These are phyloP conservation scores for Ottelia alismoides DNA, from an alignment of 106 monocot species.

Conservation along the genomic window DNA sequence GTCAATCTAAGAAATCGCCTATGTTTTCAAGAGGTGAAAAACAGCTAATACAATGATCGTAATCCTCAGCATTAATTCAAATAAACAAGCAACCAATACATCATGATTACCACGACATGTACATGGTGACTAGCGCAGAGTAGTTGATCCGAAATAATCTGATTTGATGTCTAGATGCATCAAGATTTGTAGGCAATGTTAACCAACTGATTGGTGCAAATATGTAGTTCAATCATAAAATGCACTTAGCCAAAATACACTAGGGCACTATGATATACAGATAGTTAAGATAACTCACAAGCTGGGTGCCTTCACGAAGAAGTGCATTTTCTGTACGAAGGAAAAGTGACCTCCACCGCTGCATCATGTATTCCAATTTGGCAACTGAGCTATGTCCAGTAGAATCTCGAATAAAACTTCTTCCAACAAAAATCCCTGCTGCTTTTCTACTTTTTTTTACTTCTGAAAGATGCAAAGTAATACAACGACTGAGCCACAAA, in stretches of 20 bases:
- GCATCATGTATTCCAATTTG: constrained; percentile 31
- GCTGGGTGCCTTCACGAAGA: constrained; percentile 24
- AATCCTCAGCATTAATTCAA: neutral
- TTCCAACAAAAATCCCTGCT: constrained; percentile 20
- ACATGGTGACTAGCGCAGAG: neutral
- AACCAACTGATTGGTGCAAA: too few relatives aligned
- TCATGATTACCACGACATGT: neutral
- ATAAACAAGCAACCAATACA: neutral
- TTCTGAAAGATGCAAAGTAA: too few relatives aligned
- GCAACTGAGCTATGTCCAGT: constrained; percentile 1
- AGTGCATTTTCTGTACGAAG: constrained; percentile 32
- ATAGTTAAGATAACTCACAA: constrained; percentile 51
- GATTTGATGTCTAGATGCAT: too few relatives aligned
- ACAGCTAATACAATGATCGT: neutral
- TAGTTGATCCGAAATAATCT: too few relatives aligned
- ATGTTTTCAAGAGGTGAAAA: neutral
- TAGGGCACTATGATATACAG: neutral
- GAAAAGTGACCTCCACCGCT: constrained; percentile 49
- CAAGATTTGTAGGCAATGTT: neutral
- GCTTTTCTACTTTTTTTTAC: too few relatives aligned
- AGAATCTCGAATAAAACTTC: constrained; percentile 12
- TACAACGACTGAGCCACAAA: too few relatives aligned
- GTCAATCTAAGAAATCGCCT: neutral
- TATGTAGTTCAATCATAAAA: too few relatives aligned
- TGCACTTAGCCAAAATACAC: too few relatives aligned